phyloP scores from a whole-genome alignment of 305 asterid species.

The Ilex paraguariensis region DNA sequence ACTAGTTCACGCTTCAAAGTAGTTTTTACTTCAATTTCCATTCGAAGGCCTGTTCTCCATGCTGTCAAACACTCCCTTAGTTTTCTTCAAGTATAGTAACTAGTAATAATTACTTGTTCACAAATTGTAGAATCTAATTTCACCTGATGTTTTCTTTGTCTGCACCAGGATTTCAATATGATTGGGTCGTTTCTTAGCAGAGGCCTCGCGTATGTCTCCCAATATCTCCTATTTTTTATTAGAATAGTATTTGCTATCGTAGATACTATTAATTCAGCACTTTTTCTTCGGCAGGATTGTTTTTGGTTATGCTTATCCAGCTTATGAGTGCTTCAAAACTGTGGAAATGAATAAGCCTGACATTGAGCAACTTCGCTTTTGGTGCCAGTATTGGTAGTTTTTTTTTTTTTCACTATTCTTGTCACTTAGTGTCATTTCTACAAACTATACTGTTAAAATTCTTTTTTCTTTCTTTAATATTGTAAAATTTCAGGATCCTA shows the following conservation, averaged over 20 bases:
- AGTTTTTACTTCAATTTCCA: too few relatives aligned
- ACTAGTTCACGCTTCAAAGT: too few relatives aligned
- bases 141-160: too few relatives aligned
- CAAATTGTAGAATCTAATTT: too few relatives aligned
- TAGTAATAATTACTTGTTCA: too few relatives aligned
- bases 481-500: constrained; percentile 15
- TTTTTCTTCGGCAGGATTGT: constrained; percentile 12
- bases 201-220: not conserved
- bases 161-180: not conserved
- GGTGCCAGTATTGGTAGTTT: constrained; percentile 25
- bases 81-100: too few relatives aligned
- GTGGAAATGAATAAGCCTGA: constrained; percentile 11
- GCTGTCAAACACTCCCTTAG: too few relatives aligned
- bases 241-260: too few relatives aligned
- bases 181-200: not conserved
- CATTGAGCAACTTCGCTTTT: constrained; percentile 15
- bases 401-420: not conserved
- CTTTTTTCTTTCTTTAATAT: not conserved
- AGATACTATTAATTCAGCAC: too few relatives aligned
- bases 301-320: constrained; percentile 22
- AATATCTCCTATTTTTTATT: too few relatives aligned
- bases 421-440: not conserved
- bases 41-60: too few relatives aligned
- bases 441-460: not conserved
- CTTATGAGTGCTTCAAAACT: constrained; percentile 21